Percentiles rank a stretch among this genome's conserved stretches.
phyloP scores from a whole-genome alignment of 768 basidiomycete genomes.

The Hericium erinaceus region DNA sequence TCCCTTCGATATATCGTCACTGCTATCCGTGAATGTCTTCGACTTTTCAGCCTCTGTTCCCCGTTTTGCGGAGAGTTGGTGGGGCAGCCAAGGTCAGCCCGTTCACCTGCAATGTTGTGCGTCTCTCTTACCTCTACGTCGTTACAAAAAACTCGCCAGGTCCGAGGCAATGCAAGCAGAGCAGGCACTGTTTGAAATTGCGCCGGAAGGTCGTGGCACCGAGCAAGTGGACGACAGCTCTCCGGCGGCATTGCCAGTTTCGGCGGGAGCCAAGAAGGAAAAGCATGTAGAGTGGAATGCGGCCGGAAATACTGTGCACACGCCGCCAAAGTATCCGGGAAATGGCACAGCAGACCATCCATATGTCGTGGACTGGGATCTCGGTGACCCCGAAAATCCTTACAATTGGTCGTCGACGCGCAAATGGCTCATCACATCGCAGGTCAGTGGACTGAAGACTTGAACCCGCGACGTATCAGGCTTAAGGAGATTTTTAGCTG shows the following conservation, averaged over 20 bases:
- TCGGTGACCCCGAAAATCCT: constrained; percentile 42
- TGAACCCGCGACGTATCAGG: not conserved
- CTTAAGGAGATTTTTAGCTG: constrained; percentile 8
- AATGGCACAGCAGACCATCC: constrained; percentile 39
- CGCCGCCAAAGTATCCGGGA: constrained; percentile 31
- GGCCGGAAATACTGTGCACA: not conserved
- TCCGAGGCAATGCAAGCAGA: too few relatives aligned
- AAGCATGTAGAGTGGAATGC: not conserved
- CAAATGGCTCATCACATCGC: constrained; percentile 48
- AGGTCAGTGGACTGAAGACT: constrained; percentile 23
- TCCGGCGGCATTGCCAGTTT: too few relatives aligned
- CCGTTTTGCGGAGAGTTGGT: too few relatives aligned
- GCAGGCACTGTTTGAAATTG: too few relatives aligned
- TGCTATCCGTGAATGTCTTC: too few relatives aligned
- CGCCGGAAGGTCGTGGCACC: not conserved
- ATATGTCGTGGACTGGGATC: constrained; percentile 45
- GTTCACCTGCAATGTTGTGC: too few relatives aligned
- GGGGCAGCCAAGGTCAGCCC: too few relatives aligned
- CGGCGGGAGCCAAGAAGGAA: not conserved
- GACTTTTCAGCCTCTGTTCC: too few relatives aligned
- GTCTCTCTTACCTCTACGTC: too few relatives aligned
- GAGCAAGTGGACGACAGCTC: too few relatives aligned
- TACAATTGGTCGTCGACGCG: constrained; percentile 41
- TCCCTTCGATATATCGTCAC: too few relatives aligned
- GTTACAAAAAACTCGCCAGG: too few relatives aligned